Percentiles rank a stretch among this genome's conserved stretches.
Evolutionary conservation across 2,329 filamentous ascomycete genomes (phyloP).

Genomic region (Trichoderma sp.): DNA sequence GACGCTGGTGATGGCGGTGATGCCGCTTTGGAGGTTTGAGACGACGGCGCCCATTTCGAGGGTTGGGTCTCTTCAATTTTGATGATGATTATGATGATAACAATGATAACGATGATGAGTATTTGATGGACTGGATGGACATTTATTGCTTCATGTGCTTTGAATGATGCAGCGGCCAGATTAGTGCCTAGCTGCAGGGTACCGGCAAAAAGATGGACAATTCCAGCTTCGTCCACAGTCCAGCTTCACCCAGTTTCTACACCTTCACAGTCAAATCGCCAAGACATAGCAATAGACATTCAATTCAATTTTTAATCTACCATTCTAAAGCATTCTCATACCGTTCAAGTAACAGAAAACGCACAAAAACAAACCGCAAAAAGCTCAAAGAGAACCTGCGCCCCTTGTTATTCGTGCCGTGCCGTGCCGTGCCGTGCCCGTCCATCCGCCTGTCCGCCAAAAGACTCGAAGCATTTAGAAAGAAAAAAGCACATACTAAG

Average conservation of each 20-base stretch:
- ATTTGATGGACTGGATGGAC: neutral
- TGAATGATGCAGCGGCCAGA: neutral
- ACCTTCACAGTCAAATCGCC: neutral
- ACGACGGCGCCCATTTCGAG: conserved; percentile 34
- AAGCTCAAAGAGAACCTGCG: neutral
- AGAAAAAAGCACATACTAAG: conserved; percentile 19
- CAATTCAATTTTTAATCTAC: conserved; percentile 29
- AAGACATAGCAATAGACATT: neutral
- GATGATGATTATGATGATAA: neutral
- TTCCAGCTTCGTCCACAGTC: neutral
- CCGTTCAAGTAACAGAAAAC: conserved; percentile 19
- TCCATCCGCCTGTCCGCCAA: conserved; percentile 1
- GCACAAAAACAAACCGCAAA: neutral
- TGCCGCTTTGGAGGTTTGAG: conserved; percentile 28
- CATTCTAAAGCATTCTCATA: conserved; percentile 24
- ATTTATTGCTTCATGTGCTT: neutral
- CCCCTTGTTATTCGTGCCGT: conserved; percentile 1
- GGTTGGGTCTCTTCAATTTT: neutral
- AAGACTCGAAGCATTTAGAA: conserved; percentile 10
- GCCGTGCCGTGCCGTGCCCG: neutral
- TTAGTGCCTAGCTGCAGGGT: neutral
- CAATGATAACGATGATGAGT: neutral
- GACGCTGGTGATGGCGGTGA: conserved; percentile 26
- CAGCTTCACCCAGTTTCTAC: neutral
- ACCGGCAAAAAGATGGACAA: neutral